Base-by-base conservation (phyloP, 106 monocot species). In the Iris macrosiphon region DNA sequence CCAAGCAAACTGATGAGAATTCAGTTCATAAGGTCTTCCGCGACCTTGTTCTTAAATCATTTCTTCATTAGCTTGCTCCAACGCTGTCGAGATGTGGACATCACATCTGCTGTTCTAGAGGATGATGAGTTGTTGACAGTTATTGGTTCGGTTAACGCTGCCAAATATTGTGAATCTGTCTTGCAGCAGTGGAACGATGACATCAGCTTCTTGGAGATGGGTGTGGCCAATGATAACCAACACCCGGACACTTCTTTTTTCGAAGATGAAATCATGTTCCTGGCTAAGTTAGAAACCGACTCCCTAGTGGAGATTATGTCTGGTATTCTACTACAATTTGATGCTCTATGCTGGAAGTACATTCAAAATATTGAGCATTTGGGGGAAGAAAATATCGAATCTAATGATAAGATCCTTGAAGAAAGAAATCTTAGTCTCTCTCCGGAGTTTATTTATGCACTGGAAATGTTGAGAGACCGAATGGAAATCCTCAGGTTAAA, bases 131-230 rank as follows among this genome's bases (percentile, higher is more conserved):
- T 89, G 22, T 24, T 43, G 40, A 84, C 62, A 63, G 39, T 60
- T 39, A 50, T 67, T 43, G 44, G 68, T 64, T 50, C 67, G 31
- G 30, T 89, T 23, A 89, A 89, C 67, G 52, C 71, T 58, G 77
- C 84, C 15, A 19, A 72, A 26, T 84, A 84, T 63, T 66, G 66
- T 55, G 89, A 84, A 69, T 71, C 58, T 49, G 63, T 74, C n/a
- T 28, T 89, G 67, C 67, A 40, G 9, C 77, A 78, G 45, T 89
- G 89, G 89, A 71, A 57, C 15, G 89, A 89, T 47, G 74, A 84
- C 39, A 20, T 71, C 15, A 54, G 24, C 49, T 60, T 89, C 46
- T 27, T 80, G 48, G 88, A 79, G 40, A 72, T 76, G 68, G 14
- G 31, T 40, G 39, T 20, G 26, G 41, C 10, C 52, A 61, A 60